Base-by-base conservation (phyloP, 345 rosid genomes). In the Pistacia integerrima region DNA sequence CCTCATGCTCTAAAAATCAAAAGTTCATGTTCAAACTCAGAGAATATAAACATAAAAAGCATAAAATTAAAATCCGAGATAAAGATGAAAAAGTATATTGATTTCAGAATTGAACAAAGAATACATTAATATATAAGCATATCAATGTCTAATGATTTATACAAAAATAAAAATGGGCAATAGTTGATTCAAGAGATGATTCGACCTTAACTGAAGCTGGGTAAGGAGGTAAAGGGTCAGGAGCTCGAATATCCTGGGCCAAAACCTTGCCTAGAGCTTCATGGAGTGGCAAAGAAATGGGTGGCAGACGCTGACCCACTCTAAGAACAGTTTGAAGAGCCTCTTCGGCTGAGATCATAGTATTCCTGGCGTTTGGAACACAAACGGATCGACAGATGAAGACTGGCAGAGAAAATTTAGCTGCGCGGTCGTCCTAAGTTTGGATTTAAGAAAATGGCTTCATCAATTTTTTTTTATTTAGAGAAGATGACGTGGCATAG, bases 151-250 rank as follows among this genome's bases (percentile, higher is more conserved):
- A 41, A 41, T 5, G 44, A 36, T 1, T 36, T 36, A 36, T 36
- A 36, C 38, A 36, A 36, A 36, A 36, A 4, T 36, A 36, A 41
- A 41, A 41, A 41, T 41, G 44, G 44, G 44, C 44, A 5, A 41
- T 41, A 41, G 44, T 8, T 41, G 25, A 7, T 33, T 18, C 2
- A 4, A 36, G 49, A 5, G 13, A 28, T 11, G 70, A 54, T n/a
- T 30, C 51, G 14, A 93, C 97, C 93, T 93, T 96, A 69, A 90
- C 79, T 22, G 97, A 95, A 81, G 98, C 99, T 25, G 92, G 93
- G 82, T 93, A 93, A 35, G 99, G 98, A 80, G 99, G 99, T 13
- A 92, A 78, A 76, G 97, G 99, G 79, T 93, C 97, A 52, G 90
- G 90, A 30, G 98, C 91, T 17, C 83, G 85, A 72, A 96, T 85